Conservation (phyloP, 306 rosid species). For the Amphicarpaea edgeworthii region DNA sequence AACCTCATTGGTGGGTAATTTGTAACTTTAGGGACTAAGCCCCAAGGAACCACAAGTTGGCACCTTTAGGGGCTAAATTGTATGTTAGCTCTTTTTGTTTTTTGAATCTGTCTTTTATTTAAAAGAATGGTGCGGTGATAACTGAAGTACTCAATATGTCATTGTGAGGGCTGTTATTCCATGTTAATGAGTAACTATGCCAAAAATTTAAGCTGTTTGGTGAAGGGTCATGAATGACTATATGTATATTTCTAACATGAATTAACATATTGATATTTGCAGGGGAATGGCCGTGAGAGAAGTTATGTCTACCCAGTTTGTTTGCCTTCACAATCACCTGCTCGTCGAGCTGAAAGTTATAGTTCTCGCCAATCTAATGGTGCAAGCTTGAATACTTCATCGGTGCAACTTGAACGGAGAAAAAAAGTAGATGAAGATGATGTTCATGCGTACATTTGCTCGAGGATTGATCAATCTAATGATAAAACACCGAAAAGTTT, state of each 20-base stretch:
- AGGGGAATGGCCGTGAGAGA: neutral
- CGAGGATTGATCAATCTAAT: neutral
- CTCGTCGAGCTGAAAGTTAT: slow-evolving; percentile 21
- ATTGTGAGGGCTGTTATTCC: neutral
- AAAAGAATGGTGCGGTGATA: neutral
- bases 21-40: too few species aligned
- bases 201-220: slow-evolving; percentile 3
- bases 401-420: neutral
- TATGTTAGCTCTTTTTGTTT: neutral
- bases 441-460: neutral
- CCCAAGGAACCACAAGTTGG: too few species aligned
- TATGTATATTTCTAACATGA: neutral
- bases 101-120: neutral
- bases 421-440: neutral
- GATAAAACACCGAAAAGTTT: neutral
- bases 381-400: neutral
- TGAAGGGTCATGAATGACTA: slow-evolving; percentile 8
- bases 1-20: too few species aligned
- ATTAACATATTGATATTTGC: neutral
- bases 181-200: neutral
- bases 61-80: too few species aligned
- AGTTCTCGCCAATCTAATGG: slow-evolving; percentile 3
- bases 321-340: neutral
- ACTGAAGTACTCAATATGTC: neutral
- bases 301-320: neutral